phyloP scores from a whole-genome alignment of 2,329 filamentous ascomycete species.

The Trichophyton benhamiae region DNA sequence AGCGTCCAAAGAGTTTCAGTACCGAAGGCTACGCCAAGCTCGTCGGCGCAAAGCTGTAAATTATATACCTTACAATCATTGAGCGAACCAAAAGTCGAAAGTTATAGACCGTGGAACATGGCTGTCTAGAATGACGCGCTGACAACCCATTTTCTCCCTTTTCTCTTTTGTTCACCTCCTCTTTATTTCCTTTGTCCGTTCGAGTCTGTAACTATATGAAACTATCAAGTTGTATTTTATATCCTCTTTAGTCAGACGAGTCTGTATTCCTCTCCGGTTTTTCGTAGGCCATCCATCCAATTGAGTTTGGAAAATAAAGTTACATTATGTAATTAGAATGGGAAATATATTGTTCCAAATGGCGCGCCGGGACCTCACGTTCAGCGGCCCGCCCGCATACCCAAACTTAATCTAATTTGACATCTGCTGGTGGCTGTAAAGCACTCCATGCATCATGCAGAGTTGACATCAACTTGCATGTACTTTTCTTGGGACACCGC shows the following conservation, averaged over 20 bases:
- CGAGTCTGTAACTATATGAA: neutral
- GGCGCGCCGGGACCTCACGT: too few species aligned
- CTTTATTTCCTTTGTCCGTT: neutral
- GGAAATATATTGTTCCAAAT: too few species aligned
- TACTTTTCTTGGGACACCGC: too few species aligned
- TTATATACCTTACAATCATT: neutral
- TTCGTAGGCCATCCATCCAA: too few species aligned
- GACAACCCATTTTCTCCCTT: neutral
- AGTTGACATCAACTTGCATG: too few species aligned
- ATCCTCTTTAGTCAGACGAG: neutral
- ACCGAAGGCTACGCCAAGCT: conserved; percentile 95
- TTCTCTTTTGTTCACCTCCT: neutral
- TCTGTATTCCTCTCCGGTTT: neutral
- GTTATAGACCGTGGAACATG: neutral
- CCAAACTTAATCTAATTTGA: too few species aligned
- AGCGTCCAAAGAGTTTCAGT: conserved; percentile 98
- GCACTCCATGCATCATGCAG: too few species aligned
- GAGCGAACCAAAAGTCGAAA: neutral
- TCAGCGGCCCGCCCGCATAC: too few species aligned
- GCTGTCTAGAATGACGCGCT: neutral
- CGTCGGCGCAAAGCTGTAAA: conserved; percentile 76
- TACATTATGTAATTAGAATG: too few species aligned
- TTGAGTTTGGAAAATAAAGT: too few species aligned
- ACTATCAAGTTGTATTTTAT: neutral
- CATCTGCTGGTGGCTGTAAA: too few species aligned